Conservation (phyloP, 371 early-diverging fungal species). For the Mortierella sp. region DNA sequence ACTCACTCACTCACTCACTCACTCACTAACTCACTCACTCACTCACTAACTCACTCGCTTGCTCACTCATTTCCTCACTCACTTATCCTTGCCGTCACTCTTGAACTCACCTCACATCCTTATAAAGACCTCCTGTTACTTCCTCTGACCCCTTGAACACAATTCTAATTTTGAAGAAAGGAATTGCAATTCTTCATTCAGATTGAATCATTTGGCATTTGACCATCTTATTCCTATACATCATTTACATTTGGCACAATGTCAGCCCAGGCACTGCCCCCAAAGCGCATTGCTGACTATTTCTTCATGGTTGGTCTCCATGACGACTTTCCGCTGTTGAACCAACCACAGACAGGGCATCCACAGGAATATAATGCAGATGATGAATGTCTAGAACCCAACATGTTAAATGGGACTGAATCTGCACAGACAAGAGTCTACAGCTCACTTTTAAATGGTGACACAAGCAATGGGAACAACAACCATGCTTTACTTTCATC, state of each 20-base stretch:
- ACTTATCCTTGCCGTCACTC: not conserved
- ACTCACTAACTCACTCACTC: not conserved
- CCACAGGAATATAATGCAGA: not conserved
- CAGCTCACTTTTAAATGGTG: slow-evolving; percentile 36
- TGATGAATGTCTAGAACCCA: too few species aligned
- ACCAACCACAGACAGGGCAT: not conserved
- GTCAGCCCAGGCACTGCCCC: slow-evolving; percentile 26
- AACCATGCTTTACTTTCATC: not conserved
- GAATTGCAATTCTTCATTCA: not conserved
- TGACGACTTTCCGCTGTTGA: slow-evolving; percentile 23
- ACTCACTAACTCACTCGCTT: not conserved
- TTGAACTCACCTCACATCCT: too few species aligned
- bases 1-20: not conserved
- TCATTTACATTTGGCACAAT: not conserved
- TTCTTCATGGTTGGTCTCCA: slow-evolving; percentile 46
- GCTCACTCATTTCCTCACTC: not conserved
- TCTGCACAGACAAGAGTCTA: not conserved
- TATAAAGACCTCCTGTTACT: too few species aligned
- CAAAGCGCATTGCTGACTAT: slow-evolving; percentile 44
- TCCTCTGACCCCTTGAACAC: too few species aligned
- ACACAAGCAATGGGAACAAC: slow-evolving; percentile 23
- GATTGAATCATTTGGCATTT: not conserved
- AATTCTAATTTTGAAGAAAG: too few species aligned
- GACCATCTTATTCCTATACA: not conserved
- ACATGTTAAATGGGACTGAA: not conserved